phyloP scores from a whole-genome alignment of 768 basidiomycete species.

The Tulasnella sp. region DNA sequence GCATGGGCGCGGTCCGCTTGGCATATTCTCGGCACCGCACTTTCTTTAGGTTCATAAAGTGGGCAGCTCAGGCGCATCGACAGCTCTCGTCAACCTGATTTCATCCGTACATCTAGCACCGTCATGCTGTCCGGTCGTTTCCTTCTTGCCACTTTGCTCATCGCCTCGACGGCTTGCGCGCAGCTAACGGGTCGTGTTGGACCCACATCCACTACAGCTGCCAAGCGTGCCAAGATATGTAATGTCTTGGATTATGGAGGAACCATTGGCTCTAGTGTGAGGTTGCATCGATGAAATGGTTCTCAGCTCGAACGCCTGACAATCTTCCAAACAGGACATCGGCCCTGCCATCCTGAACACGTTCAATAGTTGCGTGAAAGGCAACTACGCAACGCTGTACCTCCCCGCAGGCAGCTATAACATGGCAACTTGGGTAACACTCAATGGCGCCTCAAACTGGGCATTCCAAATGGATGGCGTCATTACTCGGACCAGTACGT shows the following conservation, averaged over 20 bases:
- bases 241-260: slow-evolving; percentile 44
- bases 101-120: neutral
- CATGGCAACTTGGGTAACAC: slow-evolving; percentile 44
- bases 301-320: neutral
- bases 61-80: neutral
- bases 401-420: slow-evolving; percentile 43
- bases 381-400: slow-evolving; percentile 38
- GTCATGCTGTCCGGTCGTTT: neutral
- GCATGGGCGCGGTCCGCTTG: slow-evolving; percentile 9
- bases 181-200: slow-evolving; percentile 14
- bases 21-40: slow-evolving; percentile 10
- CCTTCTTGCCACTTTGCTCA: neutral
- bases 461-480: slow-evolving; percentile 44
- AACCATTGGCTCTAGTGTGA: slow-evolving; percentile 40
- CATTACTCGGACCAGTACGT: slow-evolving; percentile 42
- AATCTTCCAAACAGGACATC: slow-evolving; percentile 38
- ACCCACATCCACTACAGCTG: slow-evolving; percentile 24
- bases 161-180: neutral
- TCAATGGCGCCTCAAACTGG: slow-evolving; percentile 42
- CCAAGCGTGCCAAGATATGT: slow-evolving; percentile 38
- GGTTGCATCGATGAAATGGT: neutral
- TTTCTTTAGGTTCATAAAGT: neutral
- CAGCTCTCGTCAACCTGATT: neutral
- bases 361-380: slow-evolving; percentile 43
- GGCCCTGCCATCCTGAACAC: slow-evolving; percentile 43